Percentiles rank a stretch among this genome's conserved stretches.
These are phyloP conservation scores for Powellomyces hirtus DNA, from an alignment of 192 early-diverging fungal species.

Conservation along the genomic window DNA sequence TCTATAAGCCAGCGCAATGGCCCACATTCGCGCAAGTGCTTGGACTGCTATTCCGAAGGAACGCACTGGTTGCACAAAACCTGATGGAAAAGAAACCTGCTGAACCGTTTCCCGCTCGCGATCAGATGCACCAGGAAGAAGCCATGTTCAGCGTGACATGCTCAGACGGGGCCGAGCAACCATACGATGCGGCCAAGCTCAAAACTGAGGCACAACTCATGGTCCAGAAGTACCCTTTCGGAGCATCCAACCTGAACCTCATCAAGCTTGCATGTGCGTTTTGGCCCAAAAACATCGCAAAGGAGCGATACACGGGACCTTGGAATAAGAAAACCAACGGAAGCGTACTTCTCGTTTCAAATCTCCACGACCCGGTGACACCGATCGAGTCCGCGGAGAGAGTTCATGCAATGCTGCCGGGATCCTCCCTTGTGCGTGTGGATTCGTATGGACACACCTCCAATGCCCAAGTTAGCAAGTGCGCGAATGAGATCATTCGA, in stretches of 20 bases:
- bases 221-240: background rate
- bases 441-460: conserved; percentile 44
- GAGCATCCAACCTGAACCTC: background rate
- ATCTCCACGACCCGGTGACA: conserved; percentile 42
- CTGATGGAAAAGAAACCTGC: no score
- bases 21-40: conserved; percentile 7
- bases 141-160: background rate
- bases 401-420: conserved; percentile 14
- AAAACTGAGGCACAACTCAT: background rate
- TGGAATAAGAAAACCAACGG: conserved; percentile 41
- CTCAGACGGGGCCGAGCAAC: background rate
- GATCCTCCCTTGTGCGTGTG: conserved; percentile 30
- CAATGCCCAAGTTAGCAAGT: conserved; percentile 26
- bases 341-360: conserved; percentile 36
- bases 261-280: conserved; percentile 13
- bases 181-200: background rate
- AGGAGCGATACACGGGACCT: conserved; percentile 41
- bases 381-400: conserved; percentile 29
- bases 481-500: conserved; percentile 26
- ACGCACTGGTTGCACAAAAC: background rate
- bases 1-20: conserved; percentile 24
- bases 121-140: background rate
- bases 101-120: background rate
- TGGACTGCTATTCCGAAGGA: background rate
- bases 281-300: conserved; percentile 29